Evolutionary conservation across 208 protist genomes (phyloP), one percentile per base, ranked within the genome.

Genomic region (Trypanosoma cruzi): DNA sequence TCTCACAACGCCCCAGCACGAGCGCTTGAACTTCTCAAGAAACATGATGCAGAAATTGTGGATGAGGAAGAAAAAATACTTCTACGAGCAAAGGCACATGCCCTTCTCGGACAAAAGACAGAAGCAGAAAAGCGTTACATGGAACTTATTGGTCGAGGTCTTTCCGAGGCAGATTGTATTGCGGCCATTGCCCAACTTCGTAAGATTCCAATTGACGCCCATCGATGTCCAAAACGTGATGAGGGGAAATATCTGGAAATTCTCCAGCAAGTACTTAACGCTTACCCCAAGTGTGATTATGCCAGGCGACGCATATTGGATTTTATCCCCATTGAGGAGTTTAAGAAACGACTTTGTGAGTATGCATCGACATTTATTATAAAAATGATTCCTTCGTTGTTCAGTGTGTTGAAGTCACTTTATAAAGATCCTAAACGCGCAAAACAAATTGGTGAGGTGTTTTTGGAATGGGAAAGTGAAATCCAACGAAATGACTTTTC

Each of bases 341-440:
- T 98, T 75, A 67, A 65, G 67, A 74, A 78, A 54, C 68, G 72
- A 22, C 68, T 95, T 11, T 58, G 66, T 40, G 66, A 71, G 11
- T 96, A 91, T 63, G 73, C 80, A 4, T 64, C 67, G 55, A 54
- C 61, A 48, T 94, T 86, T 79, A 84, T 99, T 48, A 61, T 66
- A 6, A 97, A 96, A 66, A 92, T 94, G 73, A 93, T 98, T 50
- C 96, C 97, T 53, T 98, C 97, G 11, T 79, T 99, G 7, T 97
- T 98, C 70, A 93, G 84, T 68, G 88, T 90, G 24, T 71, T 98
- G 49, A 98, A 98, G 81, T 89, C 84, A 3, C 79, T 99, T 20
- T 99, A 99, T 87, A 49, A 37, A 22, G 73, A 84, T 64, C n/a
- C 73, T 7, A 79, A 75, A 42, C 93, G 96, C 46, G 83, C 81